phyloP scores from a whole-genome alignment of 2,329 filamentous ascomycete species.

The Colletotrichum sublineola region DNA sequence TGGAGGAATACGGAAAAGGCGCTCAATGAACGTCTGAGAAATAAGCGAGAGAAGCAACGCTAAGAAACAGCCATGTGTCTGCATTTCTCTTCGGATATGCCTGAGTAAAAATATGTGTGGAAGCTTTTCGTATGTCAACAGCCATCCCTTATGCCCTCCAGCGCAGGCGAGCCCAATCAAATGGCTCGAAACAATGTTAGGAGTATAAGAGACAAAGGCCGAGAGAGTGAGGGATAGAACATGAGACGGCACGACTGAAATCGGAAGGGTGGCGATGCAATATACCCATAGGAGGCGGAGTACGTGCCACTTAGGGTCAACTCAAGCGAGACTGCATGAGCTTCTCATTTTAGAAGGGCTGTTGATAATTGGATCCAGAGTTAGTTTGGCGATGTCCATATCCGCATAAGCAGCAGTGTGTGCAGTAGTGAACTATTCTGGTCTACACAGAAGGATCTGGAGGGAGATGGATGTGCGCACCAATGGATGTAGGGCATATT shows the following conservation, averaged over 20 bases:
- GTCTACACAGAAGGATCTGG: background rate
- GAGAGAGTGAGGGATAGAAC: background rate
- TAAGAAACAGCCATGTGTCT: slow-evolving; percentile 6
- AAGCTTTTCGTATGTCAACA: background rate
- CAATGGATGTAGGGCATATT: background rate
- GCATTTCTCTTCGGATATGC: background rate
- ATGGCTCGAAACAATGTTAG: background rate
- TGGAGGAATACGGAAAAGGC: slow-evolving; percentile 19
- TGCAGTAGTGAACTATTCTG: background rate
- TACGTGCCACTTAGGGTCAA: slow-evolving; percentile 34
- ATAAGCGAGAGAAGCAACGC: slow-evolving; percentile 25
- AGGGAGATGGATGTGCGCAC: background rate
- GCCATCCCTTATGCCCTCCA: background rate
- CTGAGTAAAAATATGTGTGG: background rate
- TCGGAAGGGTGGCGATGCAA: background rate
- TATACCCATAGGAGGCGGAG: background rate
- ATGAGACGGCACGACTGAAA: background rate
- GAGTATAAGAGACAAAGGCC: background rate
- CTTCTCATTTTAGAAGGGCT: background rate
- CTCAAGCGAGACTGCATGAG: slow-evolving; percentile 31
- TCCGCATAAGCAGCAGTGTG: background rate
- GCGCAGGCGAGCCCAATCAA: background rate
- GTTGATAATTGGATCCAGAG: background rate
- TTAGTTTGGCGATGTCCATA: slow-evolving; percentile 2
- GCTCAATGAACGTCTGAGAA: slow-evolving; percentile 17